Evolutionary conservation across 805 yeast genomes (phyloP).

Genomic region (Candida hispaniensis): DNA sequence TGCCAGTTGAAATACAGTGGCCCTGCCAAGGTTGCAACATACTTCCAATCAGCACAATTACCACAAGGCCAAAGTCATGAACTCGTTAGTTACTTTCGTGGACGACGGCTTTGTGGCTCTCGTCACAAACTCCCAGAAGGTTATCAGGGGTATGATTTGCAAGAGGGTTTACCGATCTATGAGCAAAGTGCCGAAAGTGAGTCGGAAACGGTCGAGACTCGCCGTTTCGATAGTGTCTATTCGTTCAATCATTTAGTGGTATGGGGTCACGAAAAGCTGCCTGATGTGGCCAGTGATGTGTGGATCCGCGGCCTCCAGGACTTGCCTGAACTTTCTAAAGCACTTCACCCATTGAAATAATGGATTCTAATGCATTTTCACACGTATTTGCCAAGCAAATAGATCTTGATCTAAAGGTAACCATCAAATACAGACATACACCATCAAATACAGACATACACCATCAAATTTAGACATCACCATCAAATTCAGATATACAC

Average conservation of each 20-base stretch:
- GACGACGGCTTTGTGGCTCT: constrained; percentile 9
- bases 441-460: no score
- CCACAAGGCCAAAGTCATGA: constrained; percentile 21
- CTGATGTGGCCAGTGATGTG: constrained; percentile 21
- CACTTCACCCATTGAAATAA: constrained; percentile 18
- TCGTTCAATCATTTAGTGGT: constrained; percentile 19
- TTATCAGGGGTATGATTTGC: constrained; percentile 18
- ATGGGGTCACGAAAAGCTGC: constrained; percentile 25
- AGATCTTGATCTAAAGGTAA: no score
- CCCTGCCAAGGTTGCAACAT: constrained; percentile 21
- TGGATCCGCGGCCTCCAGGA: constrained; percentile 24
- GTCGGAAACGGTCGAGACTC: no score
- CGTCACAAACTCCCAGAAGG: constrained; percentile 17
- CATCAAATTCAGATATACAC: no score
- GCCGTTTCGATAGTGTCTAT: no score
- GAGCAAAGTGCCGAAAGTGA: neutral
- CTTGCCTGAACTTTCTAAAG: constrained; percentile 20
- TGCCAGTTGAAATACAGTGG: constrained; percentile 25
- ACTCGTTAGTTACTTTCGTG: constrained; percentile 9
- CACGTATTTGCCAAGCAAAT: no score
- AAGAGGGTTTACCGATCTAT: constrained; percentile 9
- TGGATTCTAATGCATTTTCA: no score
- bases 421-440: no score
- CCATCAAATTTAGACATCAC: no score
- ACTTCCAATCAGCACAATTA: constrained; percentile 19